These are phyloP conservation scores for Acacia pycnantha DNA, from an alignment of 331 rosid genomes.

Conservation along the genomic window DNA sequence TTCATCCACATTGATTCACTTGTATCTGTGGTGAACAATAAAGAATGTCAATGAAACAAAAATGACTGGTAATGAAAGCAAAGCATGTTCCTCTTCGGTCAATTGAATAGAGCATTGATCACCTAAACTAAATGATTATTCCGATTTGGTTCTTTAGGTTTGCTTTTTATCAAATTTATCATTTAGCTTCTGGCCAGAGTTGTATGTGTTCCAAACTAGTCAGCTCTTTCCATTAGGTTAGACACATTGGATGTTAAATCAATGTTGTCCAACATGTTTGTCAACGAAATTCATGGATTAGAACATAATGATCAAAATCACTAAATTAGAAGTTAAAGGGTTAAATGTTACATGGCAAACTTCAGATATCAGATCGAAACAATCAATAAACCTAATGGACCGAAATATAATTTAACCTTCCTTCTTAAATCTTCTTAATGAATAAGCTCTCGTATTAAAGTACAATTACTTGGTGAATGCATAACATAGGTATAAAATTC, in stretches of 20 bases:
- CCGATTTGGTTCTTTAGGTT: not conserved
- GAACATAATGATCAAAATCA: not conserved
- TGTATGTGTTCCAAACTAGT: not conserved
- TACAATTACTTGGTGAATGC: not conserved
- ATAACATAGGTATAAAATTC: not conserved
- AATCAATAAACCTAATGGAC: not conserved
- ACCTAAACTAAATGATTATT: not conserved
- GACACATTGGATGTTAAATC: not conserved
- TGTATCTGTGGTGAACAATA: slow-evolving; percentile 59
- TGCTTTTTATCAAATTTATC: not conserved
- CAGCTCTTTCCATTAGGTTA: not conserved
- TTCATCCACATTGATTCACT: slow-evolving; percentile 98
- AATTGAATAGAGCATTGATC: not conserved
- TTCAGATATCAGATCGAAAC: not conserved
- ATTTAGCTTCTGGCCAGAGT: not conserved
- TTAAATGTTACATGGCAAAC: not conserved
- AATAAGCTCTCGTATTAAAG: not conserved
- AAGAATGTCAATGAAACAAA: not conserved
- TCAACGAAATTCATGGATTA: not conserved
- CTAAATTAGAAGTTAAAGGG: not conserved
- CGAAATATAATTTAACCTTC: not conserved
- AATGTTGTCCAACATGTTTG: not conserved
- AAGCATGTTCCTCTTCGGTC: not conserved
- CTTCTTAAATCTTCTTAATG: not conserved
- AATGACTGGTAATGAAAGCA: not conserved